A percentile compares a stretch with the other conserved stretches of the same genome.
Evolutionary conservation across 2,329 filamentous ascomycete species (phyloP).

Genomic region (Leptographium radiaticola): DNA sequence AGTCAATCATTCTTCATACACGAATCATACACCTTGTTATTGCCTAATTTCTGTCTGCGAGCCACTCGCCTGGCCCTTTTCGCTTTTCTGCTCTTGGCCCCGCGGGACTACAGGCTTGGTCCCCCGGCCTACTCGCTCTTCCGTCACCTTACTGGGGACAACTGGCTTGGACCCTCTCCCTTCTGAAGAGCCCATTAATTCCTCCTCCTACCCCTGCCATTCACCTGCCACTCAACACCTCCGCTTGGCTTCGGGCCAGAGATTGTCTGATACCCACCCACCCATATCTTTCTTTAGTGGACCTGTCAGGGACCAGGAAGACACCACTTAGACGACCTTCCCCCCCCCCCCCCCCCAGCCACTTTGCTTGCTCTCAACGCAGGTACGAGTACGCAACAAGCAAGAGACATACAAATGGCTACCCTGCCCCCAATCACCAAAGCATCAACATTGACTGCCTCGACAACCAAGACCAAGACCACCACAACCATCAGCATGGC

Average conservation of each 20-base stretch:
- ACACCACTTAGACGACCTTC: not conserved
- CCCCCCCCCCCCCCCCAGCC: constrained; percentile 12
- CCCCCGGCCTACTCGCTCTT: constrained; percentile 3
- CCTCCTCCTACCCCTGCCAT: constrained; percentile 5
- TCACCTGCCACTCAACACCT: constrained; percentile 12
- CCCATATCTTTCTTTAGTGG: constrained; percentile 6
- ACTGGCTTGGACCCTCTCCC: constrained; percentile 9
- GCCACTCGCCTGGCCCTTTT: constrained; percentile 1
- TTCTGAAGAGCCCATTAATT: constrained; percentile 21
- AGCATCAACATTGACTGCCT: constrained; percentile 11
- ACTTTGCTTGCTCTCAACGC: constrained; percentile 2
- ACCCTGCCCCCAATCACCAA: constrained; percentile 47
- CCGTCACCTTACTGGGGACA: constrained; percentile 3
- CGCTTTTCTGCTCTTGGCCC: not conserved
- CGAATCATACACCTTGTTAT: constrained; percentile 1
- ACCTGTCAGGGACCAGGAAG: constrained; percentile 3
- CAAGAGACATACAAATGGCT: constrained; percentile 44
- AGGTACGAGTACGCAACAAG: constrained; percentile 8
- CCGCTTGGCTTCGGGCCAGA: constrained; percentile 29
- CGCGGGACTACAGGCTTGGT: constrained; percentile 9
- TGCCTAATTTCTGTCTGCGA: constrained; percentile 10
- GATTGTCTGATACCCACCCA: constrained; percentile 10
- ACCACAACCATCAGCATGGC: constrained; percentile 45
- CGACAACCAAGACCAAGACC: constrained; percentile 5
- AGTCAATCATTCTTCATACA: constrained; percentile 27